phyloP scores from a whole-genome alignment of 768 basidiomycete species.

The Rickenella mellea region DNA sequence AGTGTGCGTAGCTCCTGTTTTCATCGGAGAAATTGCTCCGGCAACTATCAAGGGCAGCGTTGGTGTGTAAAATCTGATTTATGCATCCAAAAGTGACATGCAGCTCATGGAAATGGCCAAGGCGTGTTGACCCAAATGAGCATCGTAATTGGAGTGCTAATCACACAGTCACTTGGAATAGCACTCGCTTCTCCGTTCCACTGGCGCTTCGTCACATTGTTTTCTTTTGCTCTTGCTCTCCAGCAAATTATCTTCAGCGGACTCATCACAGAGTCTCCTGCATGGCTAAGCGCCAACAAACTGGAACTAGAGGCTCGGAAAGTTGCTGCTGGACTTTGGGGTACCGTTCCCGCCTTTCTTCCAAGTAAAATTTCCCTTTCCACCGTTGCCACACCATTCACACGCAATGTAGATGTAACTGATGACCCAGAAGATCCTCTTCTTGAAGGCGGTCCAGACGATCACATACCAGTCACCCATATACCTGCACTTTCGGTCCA shows the following conservation, averaged over 20 bases:
- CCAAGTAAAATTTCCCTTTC: background rate
- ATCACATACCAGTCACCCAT: conserved; percentile 13
- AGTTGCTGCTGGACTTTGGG: conserved; percentile 47
- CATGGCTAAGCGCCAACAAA: conserved; percentile 48
- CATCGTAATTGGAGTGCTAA: conserved; percentile 80
- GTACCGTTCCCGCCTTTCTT: conserved; percentile 10
- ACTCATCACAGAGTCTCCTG: conserved; percentile 60
- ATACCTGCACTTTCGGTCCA: conserved; percentile 36
- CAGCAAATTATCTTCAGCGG: conserved; percentile 47
- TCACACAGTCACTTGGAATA: conserved; percentile 74
- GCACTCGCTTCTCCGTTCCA: conserved; percentile 54
- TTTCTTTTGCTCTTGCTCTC: conserved; percentile 47
- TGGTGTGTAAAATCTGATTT: conserved; percentile 32
- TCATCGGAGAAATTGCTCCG: conserved; percentile 80
- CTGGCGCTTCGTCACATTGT: conserved; percentile 65
- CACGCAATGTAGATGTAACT: conserved; percentile 2
- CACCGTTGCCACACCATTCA: background rate
- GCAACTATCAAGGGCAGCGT: conserved; percentile 63
- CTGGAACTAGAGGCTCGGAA: conserved; percentile 37
- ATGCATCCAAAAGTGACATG: background rate
- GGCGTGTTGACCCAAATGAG: conserved; percentile 76
- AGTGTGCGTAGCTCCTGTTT: conserved; percentile 75
- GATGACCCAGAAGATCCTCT: conserved; percentile 31
- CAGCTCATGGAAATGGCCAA: conserved; percentile 15
- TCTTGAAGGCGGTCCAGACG: conserved; percentile 13